Conservation (phyloP, 495 filamentous ascomycete species). For the Penicillium arizonense region DNA sequence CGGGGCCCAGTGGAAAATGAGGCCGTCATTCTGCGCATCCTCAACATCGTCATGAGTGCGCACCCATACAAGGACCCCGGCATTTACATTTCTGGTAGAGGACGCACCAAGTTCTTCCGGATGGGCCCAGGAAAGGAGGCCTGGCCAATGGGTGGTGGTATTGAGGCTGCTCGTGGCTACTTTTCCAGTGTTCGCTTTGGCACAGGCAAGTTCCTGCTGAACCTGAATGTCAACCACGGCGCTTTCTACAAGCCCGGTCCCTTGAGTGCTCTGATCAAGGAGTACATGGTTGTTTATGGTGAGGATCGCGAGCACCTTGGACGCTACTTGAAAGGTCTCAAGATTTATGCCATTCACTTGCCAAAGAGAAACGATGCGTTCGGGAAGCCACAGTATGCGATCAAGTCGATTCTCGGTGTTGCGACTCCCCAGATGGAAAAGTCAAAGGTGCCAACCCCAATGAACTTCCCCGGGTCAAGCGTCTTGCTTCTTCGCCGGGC, state of each 20-base stretch:
- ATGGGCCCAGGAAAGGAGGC: conserved; percentile 8
- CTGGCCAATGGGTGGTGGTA: conserved; percentile 30
- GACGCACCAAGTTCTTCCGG: conserved; percentile 22
- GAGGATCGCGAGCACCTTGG: not conserved
- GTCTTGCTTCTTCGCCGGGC: conserved; percentile 7
- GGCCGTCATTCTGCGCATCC: conserved; percentile 29
- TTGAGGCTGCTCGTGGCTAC: conserved; percentile 47
- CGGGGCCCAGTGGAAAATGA: not conserved
- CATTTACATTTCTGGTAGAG: conserved; percentile 10
- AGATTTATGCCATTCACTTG: conserved; percentile 12
- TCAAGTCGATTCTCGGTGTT: conserved; percentile 11
- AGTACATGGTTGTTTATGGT: not conserved
- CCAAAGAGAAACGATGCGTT: not conserved
- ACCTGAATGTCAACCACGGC: conserved; percentile 45
- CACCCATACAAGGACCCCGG: conserved; percentile 14
- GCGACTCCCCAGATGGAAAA: conserved; percentile 11
- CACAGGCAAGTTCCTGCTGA: conserved; percentile 40
- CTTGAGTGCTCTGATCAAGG: conserved; percentile 23
- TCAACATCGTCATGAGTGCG: conserved; percentile 47
- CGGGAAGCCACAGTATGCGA: not conserved
- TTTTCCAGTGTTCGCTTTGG: conserved; percentile 45
- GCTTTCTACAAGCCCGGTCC: conserved; percentile 39
- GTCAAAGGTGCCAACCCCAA: not conserved
- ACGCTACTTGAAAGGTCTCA: conserved; percentile 10
- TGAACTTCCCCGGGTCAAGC: not conserved